Evolutionary conservation across 805 yeast genomes (phyloP), one percentile per base, ranked within the genome.

Genomic region (Saccharomyces cerevisiae): DNA sequence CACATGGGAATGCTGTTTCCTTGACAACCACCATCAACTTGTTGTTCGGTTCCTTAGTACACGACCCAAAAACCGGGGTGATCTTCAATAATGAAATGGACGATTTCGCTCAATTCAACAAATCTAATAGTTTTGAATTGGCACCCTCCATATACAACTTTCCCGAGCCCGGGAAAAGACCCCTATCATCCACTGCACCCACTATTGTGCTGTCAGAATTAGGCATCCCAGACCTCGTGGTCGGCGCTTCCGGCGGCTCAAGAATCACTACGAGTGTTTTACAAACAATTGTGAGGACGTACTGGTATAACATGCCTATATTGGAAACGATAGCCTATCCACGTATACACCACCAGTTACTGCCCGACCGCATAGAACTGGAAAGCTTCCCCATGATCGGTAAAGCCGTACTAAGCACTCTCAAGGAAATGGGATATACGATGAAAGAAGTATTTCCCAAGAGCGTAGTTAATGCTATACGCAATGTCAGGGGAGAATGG

Each of bases 201-300:
- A 79, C 89, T 0, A 82, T 92, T 30, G 71, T 88, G 0, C 73
- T 80, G 21, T 70, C 75, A 55, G 75, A 72, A 55, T 62, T 70
- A 9, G 78, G 79, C 4, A 61, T 65, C 8, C 82, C 86, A 0
- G 90, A 85, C 59, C 66, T 87, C 27, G 80, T 86, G 4, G 78
- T 92, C 55, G 98, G 97, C 0, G 94, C 96, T 0, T 95, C 97
- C 1, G 99, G 99, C 9, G 98, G 98, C 0, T 85, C 94, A 6
- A 75, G 94, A 53, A 92, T 92, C 51, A 76, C 87, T 13, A 88
- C 96, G 0, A 81, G 95, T 0, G 82, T 92, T 3, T 78, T 92
- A 53, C 94, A 90, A 67, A 90, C 92, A 0, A 78, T 92, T 17
- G 76, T 87, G 1, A 73, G 97, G 52, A 72, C 75, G 2, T 82